Conservation (phyloP, 768 basidiomycete species). For the Rhizopogon vinicolor region DNA sequence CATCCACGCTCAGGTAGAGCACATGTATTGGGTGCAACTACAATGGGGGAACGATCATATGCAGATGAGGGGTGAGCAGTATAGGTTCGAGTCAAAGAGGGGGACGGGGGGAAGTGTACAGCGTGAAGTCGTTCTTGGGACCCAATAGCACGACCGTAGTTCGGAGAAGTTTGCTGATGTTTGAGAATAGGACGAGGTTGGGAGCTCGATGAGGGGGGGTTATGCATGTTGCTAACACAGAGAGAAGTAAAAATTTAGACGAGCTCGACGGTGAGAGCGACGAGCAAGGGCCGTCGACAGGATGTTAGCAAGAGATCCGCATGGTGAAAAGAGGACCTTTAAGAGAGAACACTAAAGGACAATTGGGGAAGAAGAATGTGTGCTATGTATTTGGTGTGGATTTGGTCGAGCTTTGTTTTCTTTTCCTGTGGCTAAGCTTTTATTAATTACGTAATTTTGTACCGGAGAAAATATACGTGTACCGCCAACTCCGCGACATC, state of each 20-base stretch:
- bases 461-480: constrained; percentile 1
- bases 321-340: constrained; percentile 6
- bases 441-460: constrained; percentile 6
- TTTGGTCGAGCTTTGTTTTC: constrained; percentile 8
- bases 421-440: constrained; percentile 1
- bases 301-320: constrained; percentile 10
- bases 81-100: constrained; percentile 33
- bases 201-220: constrained; percentile 1
- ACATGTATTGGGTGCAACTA: constrained; percentile 67
- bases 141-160: constrained; percentile 10
- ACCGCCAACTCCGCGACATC: not conserved
- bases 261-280: not conserved
- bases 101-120: constrained; percentile 46
- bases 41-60: constrained; percentile 81
- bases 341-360: not conserved
- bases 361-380: constrained; percentile 10
- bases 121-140: constrained; percentile 30
- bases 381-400: constrained; percentile 9
- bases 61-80: constrained; percentile 37
- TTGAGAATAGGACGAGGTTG: constrained; percentile 58
- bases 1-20: constrained; percentile 77
- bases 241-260: not conserved
- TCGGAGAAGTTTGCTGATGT: constrained; percentile 28
- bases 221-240: constrained; percentile 7
- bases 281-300: constrained; percentile 2